Base-by-base conservation (phyloP, 192 early-diverging fungal species). In the Funneliformis geosporum region DNA sequence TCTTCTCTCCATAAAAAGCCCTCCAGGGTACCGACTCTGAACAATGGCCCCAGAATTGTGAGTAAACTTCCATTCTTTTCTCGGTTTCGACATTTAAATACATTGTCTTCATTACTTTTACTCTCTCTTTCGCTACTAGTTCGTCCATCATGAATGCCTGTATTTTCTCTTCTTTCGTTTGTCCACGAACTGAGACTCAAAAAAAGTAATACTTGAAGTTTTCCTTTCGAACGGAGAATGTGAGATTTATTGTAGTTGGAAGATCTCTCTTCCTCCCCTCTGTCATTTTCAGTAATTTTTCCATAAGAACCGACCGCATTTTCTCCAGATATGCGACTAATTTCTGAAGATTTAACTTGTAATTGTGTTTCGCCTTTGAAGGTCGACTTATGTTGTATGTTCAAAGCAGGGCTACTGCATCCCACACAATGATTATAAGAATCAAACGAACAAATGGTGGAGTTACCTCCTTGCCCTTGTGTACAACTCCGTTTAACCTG, bases 301-400 rank as follows among this genome's bases (percentile, higher is more conserved):
- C 62, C n/a, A 33, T 21, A 65, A 65, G 62, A 1, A 65, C 33
- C n/a, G 2, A 65, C 33, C 9, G 33, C 62, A 65, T 65, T 25
- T 65, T 65, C 62, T 28, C n/a, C 62, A 65, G 21, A 65, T 65
- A 12, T 65, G 62, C 62, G 33, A 28, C 62, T 14, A 65, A 65
- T 65, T 65, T 65, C 62, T 65, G 21, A 65, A 21, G n/a, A 25
- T 65, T 65, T 23, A 14, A 9, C 33, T 65, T 65, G 62, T 65
- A 65, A 65, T 65, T 65, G 62, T 10, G 9, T 65, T 65, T 33
- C 23, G 8, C 33, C 23, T 65, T 65, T 25, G 62, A 10, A 33
- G 62, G 25, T 33, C 25, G 33, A 25, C 33, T 65, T 28, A n/a
- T 65, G 33, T 21, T 65, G 62, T 65, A 65, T 7, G 61, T 64